Conservation (phyloP, 2,329 filamentous ascomycete species). For the Bretziella fagacearum region DNA sequence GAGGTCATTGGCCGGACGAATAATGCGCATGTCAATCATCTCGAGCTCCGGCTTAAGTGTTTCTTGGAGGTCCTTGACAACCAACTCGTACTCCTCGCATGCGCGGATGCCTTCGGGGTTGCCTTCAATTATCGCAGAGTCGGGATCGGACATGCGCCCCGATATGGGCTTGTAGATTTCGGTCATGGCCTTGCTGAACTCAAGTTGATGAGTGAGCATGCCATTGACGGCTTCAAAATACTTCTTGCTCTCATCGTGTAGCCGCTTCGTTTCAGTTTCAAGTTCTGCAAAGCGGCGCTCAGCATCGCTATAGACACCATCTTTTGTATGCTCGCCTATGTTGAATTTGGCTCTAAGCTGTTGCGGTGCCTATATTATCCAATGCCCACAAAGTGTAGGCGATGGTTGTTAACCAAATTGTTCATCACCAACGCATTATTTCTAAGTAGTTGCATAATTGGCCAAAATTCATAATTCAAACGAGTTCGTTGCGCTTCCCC, state of each 20-base stretch:
- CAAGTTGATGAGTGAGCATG: slow-evolving; percentile 95
- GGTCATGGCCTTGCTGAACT: slow-evolving; percentile 88
- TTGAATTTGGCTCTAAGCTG: slow-evolving; percentile 85
- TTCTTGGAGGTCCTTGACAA: slow-evolving; percentile 79
- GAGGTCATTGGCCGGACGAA: slow-evolving; percentile 83
- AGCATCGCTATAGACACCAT: slow-evolving; percentile 84
- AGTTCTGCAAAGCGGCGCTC: slow-evolving; percentile 88
- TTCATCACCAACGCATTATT: too few relatives aligned
- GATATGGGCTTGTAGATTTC: slow-evolving; percentile 98
- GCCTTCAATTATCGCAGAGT: slow-evolving; percentile 62
- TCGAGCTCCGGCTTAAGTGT: slow-evolving; percentile 83
- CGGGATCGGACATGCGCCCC: slow-evolving; percentile 83
- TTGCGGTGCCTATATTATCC: slow-evolving; percentile 54
- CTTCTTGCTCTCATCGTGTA: slow-evolving; percentile 92
- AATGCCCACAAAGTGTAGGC: neutral
- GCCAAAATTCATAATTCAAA: too few relatives aligned
- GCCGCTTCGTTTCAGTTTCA: slow-evolving; percentile 87
- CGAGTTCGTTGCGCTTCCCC: too few relatives aligned
- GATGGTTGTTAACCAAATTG: neutral
- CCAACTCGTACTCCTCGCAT: slow-evolving; percentile 85
- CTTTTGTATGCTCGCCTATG: slow-evolving; percentile 87
- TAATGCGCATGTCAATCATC: slow-evolving; percentile 87
- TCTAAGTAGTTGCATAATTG: too few relatives aligned
- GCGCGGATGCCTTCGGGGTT: slow-evolving; percentile 87
- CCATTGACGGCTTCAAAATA: slow-evolving; percentile 97